Percentiles rank a stretch among this genome's conserved stretches.
Evolutionary conservation across 2,329 filamentous ascomycete species (phyloP).

Genomic region (Arthroderma sp.): DNA sequence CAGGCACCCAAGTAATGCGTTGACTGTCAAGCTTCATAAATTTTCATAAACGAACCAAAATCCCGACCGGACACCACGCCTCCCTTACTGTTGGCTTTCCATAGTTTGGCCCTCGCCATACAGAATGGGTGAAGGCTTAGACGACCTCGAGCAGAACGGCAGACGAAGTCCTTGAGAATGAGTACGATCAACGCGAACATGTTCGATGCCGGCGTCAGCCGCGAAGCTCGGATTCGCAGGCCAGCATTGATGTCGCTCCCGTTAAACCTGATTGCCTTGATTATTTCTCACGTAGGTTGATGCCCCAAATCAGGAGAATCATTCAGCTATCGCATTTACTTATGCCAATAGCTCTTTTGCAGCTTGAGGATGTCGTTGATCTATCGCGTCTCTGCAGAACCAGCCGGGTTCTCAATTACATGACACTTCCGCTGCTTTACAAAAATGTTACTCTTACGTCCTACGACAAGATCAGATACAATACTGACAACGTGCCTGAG

Average conservation of each 20-base stretch:
- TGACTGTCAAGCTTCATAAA: too few relatives aligned
- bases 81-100: too few relatives aligned
- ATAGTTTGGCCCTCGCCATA: too few relatives aligned
- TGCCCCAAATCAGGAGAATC: background rate
- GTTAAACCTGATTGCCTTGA: conserved; percentile 45
- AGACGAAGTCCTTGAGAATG: conserved; percentile 18
- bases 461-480: conserved; percentile 46
- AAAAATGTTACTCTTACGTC: conserved; percentile 42
- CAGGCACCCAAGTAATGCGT: too few relatives aligned
- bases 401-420: conserved; percentile 50
- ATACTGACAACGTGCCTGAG: conserved; percentile 40
- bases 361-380: conserved; percentile 47
- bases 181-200: conserved; percentile 30
- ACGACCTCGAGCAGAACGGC: too few relatives aligned
- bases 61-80: too few relatives aligned
- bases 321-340: background rate
- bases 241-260: conserved; percentile 34
- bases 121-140: too few relatives aligned
- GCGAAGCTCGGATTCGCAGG: conserved; percentile 6
- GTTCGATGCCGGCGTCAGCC: conserved; percentile 20
- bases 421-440: conserved; percentile 50
- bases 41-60: too few relatives aligned
- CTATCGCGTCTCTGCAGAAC: conserved; percentile 47
- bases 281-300: conserved; percentile 40
- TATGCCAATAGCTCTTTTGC: conserved; percentile 6